Evolutionary conservation across 2,329 filamentous ascomycete genomes (phyloP).

Genomic region (Harringtonia aguacate): DNA sequence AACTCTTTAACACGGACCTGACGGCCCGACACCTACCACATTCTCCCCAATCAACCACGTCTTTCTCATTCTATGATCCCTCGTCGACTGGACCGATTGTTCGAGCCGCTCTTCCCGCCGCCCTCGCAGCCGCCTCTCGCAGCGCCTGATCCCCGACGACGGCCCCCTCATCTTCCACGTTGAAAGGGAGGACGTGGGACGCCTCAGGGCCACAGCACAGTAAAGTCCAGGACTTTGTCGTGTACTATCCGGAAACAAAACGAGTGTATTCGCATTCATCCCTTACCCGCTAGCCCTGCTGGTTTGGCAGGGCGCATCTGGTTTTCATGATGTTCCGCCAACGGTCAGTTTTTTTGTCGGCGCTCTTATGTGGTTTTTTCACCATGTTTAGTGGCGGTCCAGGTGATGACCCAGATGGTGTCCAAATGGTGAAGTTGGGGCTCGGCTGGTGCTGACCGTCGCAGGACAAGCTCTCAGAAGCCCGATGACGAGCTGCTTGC

Average conservation of each 20-base stretch:
- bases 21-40: not conserved
- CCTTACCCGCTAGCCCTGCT: slow-evolving; percentile 7
- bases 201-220: not conserved
- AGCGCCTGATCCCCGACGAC: not conserved
- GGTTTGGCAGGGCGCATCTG: slow-evolving; percentile 10
- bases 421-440: too few species aligned
- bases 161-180: not conserved
- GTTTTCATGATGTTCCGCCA: slow-evolving; percentile 21
- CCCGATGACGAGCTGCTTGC: slow-evolving; percentile 75
- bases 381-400: too few species aligned
- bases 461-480: slow-evolving; percentile 70
- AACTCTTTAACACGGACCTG: too few species aligned
- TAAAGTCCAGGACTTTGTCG: not conserved
- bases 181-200: not conserved
- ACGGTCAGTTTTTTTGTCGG: slow-evolving; percentile 18
- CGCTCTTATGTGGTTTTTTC: too few species aligned
- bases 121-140: slow-evolving; percentile 2
- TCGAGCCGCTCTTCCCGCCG: slow-evolving; percentile 5
- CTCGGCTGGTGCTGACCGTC: too few species aligned
- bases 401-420: too few species aligned
- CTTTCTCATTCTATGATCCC: slow-evolving; percentile 8
- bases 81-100: not conserved
- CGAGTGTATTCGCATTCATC: not conserved
- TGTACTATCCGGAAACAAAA: not conserved
- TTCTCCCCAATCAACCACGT: not conserved